Evolutionary conservation across 2,329 filamentous ascomycete species (phyloP).

Genomic region (Phoma sp.): DNA sequence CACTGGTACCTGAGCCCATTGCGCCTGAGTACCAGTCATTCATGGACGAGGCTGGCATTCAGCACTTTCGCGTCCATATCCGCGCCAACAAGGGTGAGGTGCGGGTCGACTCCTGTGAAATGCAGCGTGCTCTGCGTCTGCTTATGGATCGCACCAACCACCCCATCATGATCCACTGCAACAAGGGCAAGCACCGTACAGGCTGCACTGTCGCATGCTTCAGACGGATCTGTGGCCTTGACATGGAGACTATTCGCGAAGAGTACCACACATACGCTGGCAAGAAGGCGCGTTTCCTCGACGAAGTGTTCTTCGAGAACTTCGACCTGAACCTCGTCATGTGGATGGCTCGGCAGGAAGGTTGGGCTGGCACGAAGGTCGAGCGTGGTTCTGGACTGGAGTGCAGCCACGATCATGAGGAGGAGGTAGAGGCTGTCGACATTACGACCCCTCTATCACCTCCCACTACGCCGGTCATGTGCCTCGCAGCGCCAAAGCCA

Average conservation of each 20-base stretch:
- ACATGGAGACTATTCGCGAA: slow-evolving; percentile 66
- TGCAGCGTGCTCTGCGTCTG: slow-evolving; percentile 74
- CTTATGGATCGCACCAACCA: slow-evolving; percentile 77
- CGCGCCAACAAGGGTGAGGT: slow-evolving; percentile 82
- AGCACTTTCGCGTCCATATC: slow-evolving; percentile 78
- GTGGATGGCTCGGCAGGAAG: slow-evolving; percentile 46
- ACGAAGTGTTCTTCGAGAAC: slow-evolving; percentile 55
- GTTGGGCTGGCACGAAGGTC: slow-evolving; percentile 33
- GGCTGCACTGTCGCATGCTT: slow-evolving; percentile 86
- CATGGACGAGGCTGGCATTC: slow-evolving; percentile 70
- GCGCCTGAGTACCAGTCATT: slow-evolving; percentile 64
- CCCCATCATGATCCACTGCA: slow-evolving; percentile 88
- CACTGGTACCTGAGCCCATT: slow-evolving; percentile 59
- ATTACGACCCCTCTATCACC: slow-evolving; percentile 33
- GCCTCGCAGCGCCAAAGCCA: slow-evolving; percentile 18
- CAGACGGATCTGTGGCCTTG: slow-evolving; percentile 73
- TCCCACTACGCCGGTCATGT: slow-evolving; percentile 28
- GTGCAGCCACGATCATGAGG: slow-evolving; percentile 8
- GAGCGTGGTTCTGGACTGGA: slow-evolving; percentile 11
- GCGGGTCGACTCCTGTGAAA: slow-evolving; percentile 54
- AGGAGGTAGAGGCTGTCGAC: slow-evolving; percentile 8
- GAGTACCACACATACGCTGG: slow-evolving; percentile 74
- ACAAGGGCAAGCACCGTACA: slow-evolving; percentile 91
- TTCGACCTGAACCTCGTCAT: slow-evolving; percentile 54
- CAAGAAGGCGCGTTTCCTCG: slow-evolving; percentile 58